These are phyloP conservation scores for Gentiana straminea DNA, from an alignment of 257 asterid species.

Conservation along the genomic window DNA sequence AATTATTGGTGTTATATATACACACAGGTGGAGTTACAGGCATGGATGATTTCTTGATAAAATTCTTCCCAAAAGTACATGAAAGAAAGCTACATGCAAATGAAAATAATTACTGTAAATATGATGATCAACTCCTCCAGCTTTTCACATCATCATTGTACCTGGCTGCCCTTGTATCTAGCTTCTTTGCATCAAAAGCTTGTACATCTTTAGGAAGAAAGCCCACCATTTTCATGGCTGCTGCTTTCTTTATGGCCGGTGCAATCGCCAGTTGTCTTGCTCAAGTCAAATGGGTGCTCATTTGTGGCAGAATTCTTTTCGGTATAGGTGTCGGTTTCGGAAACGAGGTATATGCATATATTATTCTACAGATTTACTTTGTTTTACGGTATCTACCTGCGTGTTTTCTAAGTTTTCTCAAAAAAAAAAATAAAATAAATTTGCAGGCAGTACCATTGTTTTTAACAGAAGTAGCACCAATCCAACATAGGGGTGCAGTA, in stretches of 20 bases:
- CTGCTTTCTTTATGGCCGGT: conserved; percentile 30
- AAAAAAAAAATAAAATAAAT: too few species aligned
- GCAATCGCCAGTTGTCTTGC: conserved; percentile 24
- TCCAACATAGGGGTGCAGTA: conserved; percentile 32
- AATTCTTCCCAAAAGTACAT: conserved; percentile 36
- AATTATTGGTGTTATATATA: too few species aligned
- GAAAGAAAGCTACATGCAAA: conserved; percentile 23
- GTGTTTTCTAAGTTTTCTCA: not conserved
- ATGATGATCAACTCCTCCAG: conserved; percentile 32
- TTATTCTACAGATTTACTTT: not conserved
- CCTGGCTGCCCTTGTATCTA: conserved; percentile 35
- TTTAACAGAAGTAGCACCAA: conserved; percentile 35
- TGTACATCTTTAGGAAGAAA: conserved; percentile 32
- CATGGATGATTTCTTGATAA: conserved; percentile 39
- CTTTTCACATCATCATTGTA: conserved; percentile 50
- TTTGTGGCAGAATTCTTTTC: conserved; percentile 32
- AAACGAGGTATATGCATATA: conserved; percentile 28
- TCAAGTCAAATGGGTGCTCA: conserved; percentile 21
- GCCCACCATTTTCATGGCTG: conserved; percentile 36
- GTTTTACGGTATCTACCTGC: not conserved
- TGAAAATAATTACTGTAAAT: conserved; percentile 50
- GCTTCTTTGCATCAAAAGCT: conserved; percentile 27
- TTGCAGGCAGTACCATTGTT: conserved; percentile 33
- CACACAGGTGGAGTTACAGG: conserved; percentile 49
- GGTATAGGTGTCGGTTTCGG: conserved; percentile 58